Percentiles rank a stretch among this genome's conserved stretches.
Conservation (phyloP, 805 yeast genomes). For the Saturnispora serradocipensis region DNA sequence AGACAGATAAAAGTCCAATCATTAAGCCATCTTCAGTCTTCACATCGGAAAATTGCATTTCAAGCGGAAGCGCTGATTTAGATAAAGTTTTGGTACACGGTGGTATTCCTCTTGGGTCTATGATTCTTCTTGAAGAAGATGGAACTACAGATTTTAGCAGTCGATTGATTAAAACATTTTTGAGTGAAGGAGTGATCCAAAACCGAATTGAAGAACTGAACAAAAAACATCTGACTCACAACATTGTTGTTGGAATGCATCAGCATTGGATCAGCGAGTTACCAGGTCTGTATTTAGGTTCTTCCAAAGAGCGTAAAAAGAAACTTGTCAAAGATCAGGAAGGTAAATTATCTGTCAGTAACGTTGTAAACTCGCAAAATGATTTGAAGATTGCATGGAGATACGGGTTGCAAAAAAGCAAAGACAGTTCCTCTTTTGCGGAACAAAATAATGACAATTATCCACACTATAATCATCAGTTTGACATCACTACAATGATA, state of each 20-base stretch:
- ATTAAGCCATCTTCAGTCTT: constrained; percentile 60
- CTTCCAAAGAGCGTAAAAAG: constrained; percentile 56
- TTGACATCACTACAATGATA: constrained; percentile 68
- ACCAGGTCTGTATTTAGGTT: constrained; percentile 71
- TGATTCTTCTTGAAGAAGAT: constrained; percentile 66
- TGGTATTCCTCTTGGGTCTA: constrained; percentile 75
- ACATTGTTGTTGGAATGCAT: constrained; percentile 53
- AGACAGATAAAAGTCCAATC: constrained; percentile 38
- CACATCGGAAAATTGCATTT: constrained; percentile 65
- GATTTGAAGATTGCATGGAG: constrained; percentile 93
- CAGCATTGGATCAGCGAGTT: constrained; percentile 55
- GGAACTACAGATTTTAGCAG: constrained; percentile 85
- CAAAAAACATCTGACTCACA: constrained; percentile 35
- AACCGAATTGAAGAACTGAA: constrained; percentile 37
- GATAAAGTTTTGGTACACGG: constrained; percentile 70
- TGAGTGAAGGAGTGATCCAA: constrained; percentile 69
- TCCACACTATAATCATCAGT: constrained; percentile 53
- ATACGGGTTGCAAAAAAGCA: constrained; percentile 49
- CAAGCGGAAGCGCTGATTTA: constrained; percentile 72
- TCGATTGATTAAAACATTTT: constrained; percentile 56
- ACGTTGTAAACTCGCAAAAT: constrained; percentile 37
- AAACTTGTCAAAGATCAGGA: constrained; percentile 48
- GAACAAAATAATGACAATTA: constrained; percentile 25
- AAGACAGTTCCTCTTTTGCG: constrained; percentile 20
- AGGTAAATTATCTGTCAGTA: constrained; percentile 58